A percentile compares a stretch with the other conserved stretches of the same genome.
phyloP scores from a whole-genome alignment of 768 basidiomycete genomes.

The Austroboletus festivus region DNA sequence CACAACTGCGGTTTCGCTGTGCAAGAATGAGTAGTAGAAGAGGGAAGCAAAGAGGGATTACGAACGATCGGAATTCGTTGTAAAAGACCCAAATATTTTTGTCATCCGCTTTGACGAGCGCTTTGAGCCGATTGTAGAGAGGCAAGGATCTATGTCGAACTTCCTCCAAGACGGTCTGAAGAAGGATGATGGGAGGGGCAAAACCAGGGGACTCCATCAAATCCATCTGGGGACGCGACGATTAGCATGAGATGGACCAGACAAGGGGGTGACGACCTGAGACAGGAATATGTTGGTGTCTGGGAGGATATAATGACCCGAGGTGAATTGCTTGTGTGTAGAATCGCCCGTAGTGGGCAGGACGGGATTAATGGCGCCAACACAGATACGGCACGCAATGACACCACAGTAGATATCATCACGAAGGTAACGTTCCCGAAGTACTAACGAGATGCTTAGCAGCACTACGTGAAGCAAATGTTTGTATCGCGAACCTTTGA shows the following conservation, averaged over 20 bases:
- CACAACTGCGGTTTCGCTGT: slow-evolving; percentile 76
- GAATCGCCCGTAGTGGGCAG: slow-evolving; percentile 61
- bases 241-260: slow-evolving; percentile 1
- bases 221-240: slow-evolving; percentile 71
- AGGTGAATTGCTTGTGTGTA: slow-evolving; percentile 52
- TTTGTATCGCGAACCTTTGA: slow-evolving; percentile 66
- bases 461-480: not conserved
- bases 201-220: slow-evolving; percentile 79
- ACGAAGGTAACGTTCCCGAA: slow-evolving; percentile 91
- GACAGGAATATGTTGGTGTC: slow-evolving; percentile 95
- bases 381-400: slow-evolving; percentile 62
- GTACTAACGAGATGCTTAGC: slow-evolving; percentile 45
- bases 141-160: slow-evolving; percentile 92
- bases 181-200: slow-evolving; percentile 75
- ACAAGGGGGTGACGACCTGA: slow-evolving; percentile 45
- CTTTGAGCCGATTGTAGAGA: slow-evolving; percentile 87
- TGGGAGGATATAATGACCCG: slow-evolving; percentile 81
- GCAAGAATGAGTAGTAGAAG: not conserved
- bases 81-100: slow-evolving; percentile 84
- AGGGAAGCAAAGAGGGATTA: slow-evolving; percentile 10
- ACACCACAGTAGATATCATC: slow-evolving; percentile 90
- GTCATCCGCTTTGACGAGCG: slow-evolving; percentile 79
- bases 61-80: slow-evolving; percentile 81
- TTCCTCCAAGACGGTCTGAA: slow-evolving; percentile 96
- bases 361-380: slow-evolving; percentile 35